A percentile compares a stretch with the other conserved stretches of the same genome.
phyloP scores from a whole-genome alignment of 148 eudicot genomes.

The Agrostemma githago region DNA sequence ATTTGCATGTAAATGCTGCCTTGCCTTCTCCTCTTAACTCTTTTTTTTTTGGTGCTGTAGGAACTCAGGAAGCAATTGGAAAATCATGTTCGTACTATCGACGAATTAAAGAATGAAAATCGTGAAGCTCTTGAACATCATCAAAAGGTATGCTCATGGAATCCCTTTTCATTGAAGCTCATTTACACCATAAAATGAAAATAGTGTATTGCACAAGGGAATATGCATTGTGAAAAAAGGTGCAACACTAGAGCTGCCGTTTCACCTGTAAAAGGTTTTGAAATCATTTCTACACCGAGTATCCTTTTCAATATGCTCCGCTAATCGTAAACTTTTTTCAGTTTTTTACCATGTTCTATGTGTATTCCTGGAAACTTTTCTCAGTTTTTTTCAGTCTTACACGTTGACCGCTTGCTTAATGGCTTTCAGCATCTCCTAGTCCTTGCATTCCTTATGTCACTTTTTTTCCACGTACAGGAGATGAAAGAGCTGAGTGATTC shows the following conservation, averaged over 20 bases:
- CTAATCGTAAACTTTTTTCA: neutral
- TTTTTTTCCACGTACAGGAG: slow-evolving; percentile 43
- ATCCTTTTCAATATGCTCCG: neutral
- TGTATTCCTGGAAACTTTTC: slow-evolving; percentile 1
- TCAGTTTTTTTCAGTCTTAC: too few relatives aligned
- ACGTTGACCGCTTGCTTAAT: neutral
- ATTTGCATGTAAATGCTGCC: neutral
- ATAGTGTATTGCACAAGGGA: neutral
- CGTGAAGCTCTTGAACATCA: slow-evolving; percentile 64
- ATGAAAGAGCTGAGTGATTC: slow-evolving; percentile 64
- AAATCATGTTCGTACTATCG: slow-evolving; percentile 58
- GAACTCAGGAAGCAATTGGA: slow-evolving; percentile 92
- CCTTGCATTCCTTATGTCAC: neutral
- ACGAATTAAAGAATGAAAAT: slow-evolving; percentile 56
- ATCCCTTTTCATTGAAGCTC: neutral
- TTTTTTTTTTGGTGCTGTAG: slow-evolving; percentile 31
- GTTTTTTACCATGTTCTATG: neutral
- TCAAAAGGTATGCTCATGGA: slow-evolving; percentile 56
- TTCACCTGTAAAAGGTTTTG: neutral
- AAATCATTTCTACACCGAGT: neutral
- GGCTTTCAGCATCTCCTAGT: slow-evolving; percentile 11
- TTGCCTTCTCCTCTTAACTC: neutral
- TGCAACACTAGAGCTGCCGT: neutral
- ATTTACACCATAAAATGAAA: neutral
- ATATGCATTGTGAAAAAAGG: neutral